Conservation (phyloP, 2,329 filamentous ascomycete species). For the Monosporascus cannonballus region DNA sequence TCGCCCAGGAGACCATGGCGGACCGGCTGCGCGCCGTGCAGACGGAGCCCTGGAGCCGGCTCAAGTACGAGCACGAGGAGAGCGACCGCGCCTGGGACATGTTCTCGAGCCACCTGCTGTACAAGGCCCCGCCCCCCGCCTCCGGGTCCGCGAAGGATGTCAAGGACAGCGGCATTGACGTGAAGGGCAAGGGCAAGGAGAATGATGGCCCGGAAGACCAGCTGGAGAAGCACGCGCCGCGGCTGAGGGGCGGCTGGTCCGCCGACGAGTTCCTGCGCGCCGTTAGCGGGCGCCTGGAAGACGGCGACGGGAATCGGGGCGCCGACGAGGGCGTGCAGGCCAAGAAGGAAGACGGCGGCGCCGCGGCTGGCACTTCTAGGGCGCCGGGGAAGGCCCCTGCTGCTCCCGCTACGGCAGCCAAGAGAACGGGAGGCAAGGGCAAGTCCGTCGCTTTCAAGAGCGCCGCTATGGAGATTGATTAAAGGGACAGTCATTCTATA, state of each 20-base stretch:
- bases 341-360: conserved; percentile 17
- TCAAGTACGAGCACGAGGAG: conserved; percentile 79
- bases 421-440: conserved; percentile 14
- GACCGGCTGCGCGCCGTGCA: conserved; percentile 72
- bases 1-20: conserved; percentile 70
- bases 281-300: conserved; percentile 22
- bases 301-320: conserved; percentile 13
- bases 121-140: conserved; percentile 21
- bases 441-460: conserved; percentile 24
- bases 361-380: conserved; percentile 8
- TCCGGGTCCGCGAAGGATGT: not conserved
- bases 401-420: conserved; percentile 5
- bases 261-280: conserved; percentile 25
- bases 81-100: conserved; percentile 67
- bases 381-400: conserved; percentile 20
- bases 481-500: not conserved
- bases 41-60: conserved; percentile 72
- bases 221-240: conserved; percentile 9
- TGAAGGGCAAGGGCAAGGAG: conserved; percentile 16
- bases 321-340: conserved; percentile 13
- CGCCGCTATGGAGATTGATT: conserved; percentile 11
- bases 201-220: conserved; percentile 15
- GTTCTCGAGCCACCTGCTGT: conserved; percentile 68
- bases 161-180: conserved; percentile 1
- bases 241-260: conserved; percentile 21